phyloP scores from a whole-genome alignment of 2,329 filamentous ascomycete genomes.

The Beauveria medogensis region DNA sequence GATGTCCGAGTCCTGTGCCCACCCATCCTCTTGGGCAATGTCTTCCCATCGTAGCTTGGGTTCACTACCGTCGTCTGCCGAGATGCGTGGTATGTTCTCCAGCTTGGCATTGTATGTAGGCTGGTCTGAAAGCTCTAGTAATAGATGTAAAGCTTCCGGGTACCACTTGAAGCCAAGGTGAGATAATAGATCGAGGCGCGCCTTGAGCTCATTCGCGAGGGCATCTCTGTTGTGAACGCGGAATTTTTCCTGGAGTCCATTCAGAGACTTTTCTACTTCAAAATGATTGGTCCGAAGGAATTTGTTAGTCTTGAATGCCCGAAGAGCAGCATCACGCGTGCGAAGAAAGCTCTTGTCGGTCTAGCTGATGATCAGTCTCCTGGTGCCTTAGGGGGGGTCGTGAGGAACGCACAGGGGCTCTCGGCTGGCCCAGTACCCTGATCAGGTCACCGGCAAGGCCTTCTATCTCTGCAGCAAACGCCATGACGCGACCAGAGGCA shows the following conservation, averaged over 20 bases:
- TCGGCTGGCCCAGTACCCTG: conserved; percentile 48
- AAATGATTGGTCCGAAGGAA: conserved; percentile 68
- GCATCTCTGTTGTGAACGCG: conserved; percentile 70
- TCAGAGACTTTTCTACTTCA: conserved; percentile 55
- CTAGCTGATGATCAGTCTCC: conserved; percentile 14
- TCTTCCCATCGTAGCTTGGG: conserved; percentile 67
- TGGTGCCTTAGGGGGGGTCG: neutral
- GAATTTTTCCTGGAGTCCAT: conserved; percentile 80
- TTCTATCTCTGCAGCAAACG: conserved; percentile 57
- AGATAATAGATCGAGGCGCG: conserved; percentile 51
- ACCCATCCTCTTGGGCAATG: conserved; percentile 67
- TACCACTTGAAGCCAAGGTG: conserved; percentile 52
- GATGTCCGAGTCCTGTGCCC: conserved; percentile 56
- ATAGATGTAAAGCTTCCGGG: conserved; percentile 70
- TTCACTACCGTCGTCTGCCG: conserved; percentile 30
- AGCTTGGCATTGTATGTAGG: conserved; percentile 64
- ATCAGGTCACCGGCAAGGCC: conserved; percentile 65
- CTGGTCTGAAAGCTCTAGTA: conserved; percentile 74
- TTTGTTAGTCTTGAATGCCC: conserved; percentile 44
- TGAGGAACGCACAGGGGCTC: conserved; percentile 23
- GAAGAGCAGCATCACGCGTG: conserved; percentile 41
- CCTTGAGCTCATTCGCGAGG: conserved; percentile 62
- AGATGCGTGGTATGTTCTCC: conserved; percentile 51
- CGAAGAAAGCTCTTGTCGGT: conserved; percentile 31
- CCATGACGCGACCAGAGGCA: conserved; percentile 43